Evolutionary conservation across 305 asterid species (phyloP).

Genomic region (Euphrasia arctica): DNA sequence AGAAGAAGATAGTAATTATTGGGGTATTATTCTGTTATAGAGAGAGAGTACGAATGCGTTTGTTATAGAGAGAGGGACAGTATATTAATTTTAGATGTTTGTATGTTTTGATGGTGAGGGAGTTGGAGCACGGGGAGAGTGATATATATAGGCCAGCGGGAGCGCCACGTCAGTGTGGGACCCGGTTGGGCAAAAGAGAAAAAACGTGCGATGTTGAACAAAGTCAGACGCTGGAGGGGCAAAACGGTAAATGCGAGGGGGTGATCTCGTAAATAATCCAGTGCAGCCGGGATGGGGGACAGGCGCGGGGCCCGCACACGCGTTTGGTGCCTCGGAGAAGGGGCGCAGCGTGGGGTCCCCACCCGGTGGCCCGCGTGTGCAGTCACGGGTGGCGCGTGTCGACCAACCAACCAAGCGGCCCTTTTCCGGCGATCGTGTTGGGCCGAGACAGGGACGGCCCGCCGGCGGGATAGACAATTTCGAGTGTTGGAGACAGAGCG

Average conservation of each 20-base stretch:
- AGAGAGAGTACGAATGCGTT: slow-evolving; percentile 10
- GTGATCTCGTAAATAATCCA: slow-evolving; percentile 34
- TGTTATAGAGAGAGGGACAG: slow-evolving; percentile 4
- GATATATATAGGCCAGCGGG: slow-evolving; percentile 27
- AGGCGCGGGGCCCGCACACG: slow-evolving; percentile 35
- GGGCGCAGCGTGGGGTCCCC: slow-evolving; percentile 29
- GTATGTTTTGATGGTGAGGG: slow-evolving; percentile 24
- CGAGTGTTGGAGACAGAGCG: slow-evolving; percentile 33
- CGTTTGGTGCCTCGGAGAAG: background rate
- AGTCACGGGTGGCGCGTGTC: slow-evolving; percentile 35
- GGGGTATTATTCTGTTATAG: background rate
- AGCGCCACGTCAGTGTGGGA: slow-evolving; percentile 37
- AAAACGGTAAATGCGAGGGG: slow-evolving; percentile 29
- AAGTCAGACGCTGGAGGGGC: slow-evolving; percentile 31
- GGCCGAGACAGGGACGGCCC: slow-evolving; percentile 60
- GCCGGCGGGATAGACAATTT: slow-evolving; percentile 54
- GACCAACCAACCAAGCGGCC: slow-evolving; percentile 45
- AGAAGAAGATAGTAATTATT: background rate
- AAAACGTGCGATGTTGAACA: slow-evolving; percentile 43
- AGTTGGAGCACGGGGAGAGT: slow-evolving; percentile 22
- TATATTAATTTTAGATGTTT: slow-evolving; percentile 1
- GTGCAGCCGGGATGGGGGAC: slow-evolving; percentile 32
- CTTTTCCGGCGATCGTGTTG: slow-evolving; percentile 59
- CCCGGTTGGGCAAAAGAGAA: slow-evolving; percentile 19
- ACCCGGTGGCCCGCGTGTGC: slow-evolving; percentile 24